A percentile compares a stretch with the other conserved stretches of the same genome.
These are phyloP conservation scores for Microbotryum silenes-acaulis DNA, from an alignment of 1,284 basidiomycete genomes.

Conservation along the genomic window DNA sequence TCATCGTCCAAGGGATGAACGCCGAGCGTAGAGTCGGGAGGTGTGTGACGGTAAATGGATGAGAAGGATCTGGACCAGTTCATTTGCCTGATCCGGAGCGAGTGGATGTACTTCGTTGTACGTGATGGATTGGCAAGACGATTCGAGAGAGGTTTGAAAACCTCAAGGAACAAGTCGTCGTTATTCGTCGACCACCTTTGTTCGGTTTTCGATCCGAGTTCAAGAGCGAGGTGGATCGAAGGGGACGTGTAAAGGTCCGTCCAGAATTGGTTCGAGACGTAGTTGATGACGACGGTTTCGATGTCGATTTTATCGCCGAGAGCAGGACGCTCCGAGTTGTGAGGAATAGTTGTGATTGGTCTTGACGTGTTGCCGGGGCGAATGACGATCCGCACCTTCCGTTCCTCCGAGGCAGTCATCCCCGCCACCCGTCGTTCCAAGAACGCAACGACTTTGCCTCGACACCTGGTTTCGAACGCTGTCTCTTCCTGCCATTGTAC, in stretches of 20 bases:
- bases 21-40: not conserved
- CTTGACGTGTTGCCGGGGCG: constrained; percentile 43
- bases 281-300: constrained; percentile 45
- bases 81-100: constrained; percentile 16
- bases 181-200: constrained; percentile 41
- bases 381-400: constrained; percentile 42
- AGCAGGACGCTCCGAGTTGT: too few species aligned
- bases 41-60: constrained; percentile 10
- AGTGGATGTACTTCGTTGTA: constrained; percentile 25
- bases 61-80: constrained; percentile 13
- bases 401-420: constrained; percentile 9
- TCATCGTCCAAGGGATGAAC: constrained; percentile 18
- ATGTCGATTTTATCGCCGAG: not conserved
- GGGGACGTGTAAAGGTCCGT: constrained; percentile 49
- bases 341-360: constrained; percentile 33
- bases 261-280: constrained; percentile 53
- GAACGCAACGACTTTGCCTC: constrained; percentile 41
- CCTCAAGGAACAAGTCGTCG: constrained; percentile 41
- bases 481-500: constrained; percentile 49
- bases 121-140: not conserved
- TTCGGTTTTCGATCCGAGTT: constrained; percentile 38
- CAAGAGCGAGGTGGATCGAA: constrained; percentile 45
- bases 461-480: constrained; percentile 45
- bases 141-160: constrained; percentile 40
- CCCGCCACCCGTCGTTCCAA: constrained; percentile 42